A percentile compares a stretch with the other conserved stretches of the same genome.
Evolutionary conservation across 2,329 filamentous ascomycete species (phyloP).

Genomic region (Lachnellula occidentalis): DNA sequence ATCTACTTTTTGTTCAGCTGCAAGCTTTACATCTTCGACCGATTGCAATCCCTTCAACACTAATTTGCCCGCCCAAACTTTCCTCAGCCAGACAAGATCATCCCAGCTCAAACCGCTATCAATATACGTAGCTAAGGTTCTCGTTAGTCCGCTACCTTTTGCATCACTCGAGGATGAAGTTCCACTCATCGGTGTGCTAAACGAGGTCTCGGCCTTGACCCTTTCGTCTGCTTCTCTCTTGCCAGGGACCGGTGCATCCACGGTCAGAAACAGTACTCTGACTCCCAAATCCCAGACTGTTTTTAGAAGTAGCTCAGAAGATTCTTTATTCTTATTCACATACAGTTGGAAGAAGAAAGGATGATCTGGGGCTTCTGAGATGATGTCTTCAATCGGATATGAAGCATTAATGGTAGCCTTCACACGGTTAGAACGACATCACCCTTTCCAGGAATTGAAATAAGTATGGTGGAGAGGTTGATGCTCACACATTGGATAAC

Average conservation of each 20-base stretch:
- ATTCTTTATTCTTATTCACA: conserved; percentile 45
- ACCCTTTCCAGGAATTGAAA: too few relatives aligned
- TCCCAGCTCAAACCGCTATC: conserved; percentile 46
- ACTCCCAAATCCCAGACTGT: conserved; percentile 40
- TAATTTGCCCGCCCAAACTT: conserved; percentile 33
- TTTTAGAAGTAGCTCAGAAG: conserved; percentile 42
- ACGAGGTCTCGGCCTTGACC: conserved; percentile 38
- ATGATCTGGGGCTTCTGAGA: conserved; percentile 12
- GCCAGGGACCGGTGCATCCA: conserved; percentile 49
- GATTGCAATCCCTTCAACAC: conserved; percentile 63
- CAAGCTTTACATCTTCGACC: conserved; percentile 48
- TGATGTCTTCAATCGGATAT: conserved; percentile 48
- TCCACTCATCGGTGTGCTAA: conserved; percentile 41
- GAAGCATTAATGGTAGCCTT: conserved; percentile 45
- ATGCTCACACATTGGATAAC: conserved; percentile 52
- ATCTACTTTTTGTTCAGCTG: conserved; percentile 44
- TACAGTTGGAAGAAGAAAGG: conserved; percentile 52
- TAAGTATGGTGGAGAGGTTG: too few relatives aligned
- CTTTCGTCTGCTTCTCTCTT: conserved; percentile 43
- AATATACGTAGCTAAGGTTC: conserved; percentile 49
- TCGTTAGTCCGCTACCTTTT: conserved; percentile 47
- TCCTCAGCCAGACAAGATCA: conserved; percentile 48
- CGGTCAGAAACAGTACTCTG: conserved; percentile 48
- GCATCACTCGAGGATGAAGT: conserved; percentile 41
- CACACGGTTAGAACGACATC: neutral